These are phyloP conservation scores for Capronia americana DNA, from an alignment of 2,329 filamentous ascomycete species.

Conservation along the genomic window DNA sequence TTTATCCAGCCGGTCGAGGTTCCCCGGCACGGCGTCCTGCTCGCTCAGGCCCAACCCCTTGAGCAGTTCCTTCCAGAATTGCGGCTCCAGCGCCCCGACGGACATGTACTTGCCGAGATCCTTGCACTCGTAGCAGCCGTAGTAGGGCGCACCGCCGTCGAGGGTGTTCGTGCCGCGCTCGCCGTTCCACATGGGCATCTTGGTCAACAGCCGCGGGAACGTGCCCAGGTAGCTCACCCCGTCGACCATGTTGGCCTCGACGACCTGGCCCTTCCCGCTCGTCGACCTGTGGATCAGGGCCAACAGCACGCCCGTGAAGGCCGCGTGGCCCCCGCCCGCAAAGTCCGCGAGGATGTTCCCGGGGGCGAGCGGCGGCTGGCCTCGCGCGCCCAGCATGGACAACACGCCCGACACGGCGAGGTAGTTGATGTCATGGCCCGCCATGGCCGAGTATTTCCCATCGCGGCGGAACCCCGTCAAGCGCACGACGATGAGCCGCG, in stretches of 20 bases:
- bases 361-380: conserved; percentile 75
- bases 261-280: conserved; percentile 79
- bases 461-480: conserved; percentile 91
- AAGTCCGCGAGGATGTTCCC: conserved; percentile 89
- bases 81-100: conserved; percentile 87
- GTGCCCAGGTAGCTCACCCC: conserved; percentile 79
- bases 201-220: conserved; percentile 73
- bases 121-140: conserved; percentile 84
- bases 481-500: conserved; percentile 77
- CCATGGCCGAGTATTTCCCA: conserved; percentile 85
- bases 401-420: conserved; percentile 85
- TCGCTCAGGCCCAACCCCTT: conserved; percentile 67
- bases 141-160: conserved; percentile 86
- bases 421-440: conserved; percentile 96
- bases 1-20: conserved; percentile 63
- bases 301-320: conserved; percentile 81
- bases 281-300: conserved; percentile 67
- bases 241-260: conserved; percentile 97
- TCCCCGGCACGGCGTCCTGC: conserved; percentile 50
- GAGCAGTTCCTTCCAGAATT: conserved; percentile 76
- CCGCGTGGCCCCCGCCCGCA: conserved; percentile 81
- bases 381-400: conserved; percentile 71
- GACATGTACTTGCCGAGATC: conserved; percentile 78
- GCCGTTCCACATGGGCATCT: conserved; percentile 66
- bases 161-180: conserved; percentile 77